Base-by-base conservation (phyloP, 169 alveolate genomes). In the Cryptosporidium meleagridis region DNA sequence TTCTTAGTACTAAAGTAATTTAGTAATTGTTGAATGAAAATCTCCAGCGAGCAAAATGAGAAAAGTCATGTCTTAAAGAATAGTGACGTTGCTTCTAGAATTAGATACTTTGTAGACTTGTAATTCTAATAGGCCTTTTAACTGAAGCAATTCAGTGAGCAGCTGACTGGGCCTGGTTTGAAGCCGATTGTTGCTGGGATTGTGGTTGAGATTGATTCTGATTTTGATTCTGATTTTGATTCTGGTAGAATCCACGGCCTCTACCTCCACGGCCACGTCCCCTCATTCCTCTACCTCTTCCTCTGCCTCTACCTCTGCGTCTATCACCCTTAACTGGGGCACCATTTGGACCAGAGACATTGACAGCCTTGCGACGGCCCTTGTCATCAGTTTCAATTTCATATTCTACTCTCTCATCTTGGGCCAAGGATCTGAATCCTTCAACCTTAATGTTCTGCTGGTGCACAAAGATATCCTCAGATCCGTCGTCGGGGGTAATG, bases 261-360 rank as follows among this genome's bases (percentile, higher is more conserved):
- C 89, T 48, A 39, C 93, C 91, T 26, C 91, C 75, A 41, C 91
- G 86, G 33, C 93, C 93, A 21, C 86, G 45, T 48, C 92, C 92
- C 21, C 92, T 80, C 65, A 69, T 75, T 48, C 91, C 75, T 59
- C 73, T 80, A 9, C 89, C 89, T 44, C 89, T 61, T 12, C 89
- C 89, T 33, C 91, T 41, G 21, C 86, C 85, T 62, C 87, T 61
- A 39, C 86, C 86, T 26, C 93, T 72, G 1, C 84, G 39, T 44
- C 51, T 59, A n/a, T 86, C 84, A 39, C 95, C 96, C 85, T 89
- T 84, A 23, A 94, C 96, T 44, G 87, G 92, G 23, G 85, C 93
- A 12, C 96, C 96, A 44, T 89, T 91, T 16, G 96, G 95, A 8
- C 96, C 96, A 48, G 96, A 93, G 58, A 94, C 96, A 65, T 73